A percentile compares a stretch with the other conserved stretches of the same genome.
Conservation (phyloP, 495 filamentous ascomycete genomes). For the Aspergillus baeticus region DNA sequence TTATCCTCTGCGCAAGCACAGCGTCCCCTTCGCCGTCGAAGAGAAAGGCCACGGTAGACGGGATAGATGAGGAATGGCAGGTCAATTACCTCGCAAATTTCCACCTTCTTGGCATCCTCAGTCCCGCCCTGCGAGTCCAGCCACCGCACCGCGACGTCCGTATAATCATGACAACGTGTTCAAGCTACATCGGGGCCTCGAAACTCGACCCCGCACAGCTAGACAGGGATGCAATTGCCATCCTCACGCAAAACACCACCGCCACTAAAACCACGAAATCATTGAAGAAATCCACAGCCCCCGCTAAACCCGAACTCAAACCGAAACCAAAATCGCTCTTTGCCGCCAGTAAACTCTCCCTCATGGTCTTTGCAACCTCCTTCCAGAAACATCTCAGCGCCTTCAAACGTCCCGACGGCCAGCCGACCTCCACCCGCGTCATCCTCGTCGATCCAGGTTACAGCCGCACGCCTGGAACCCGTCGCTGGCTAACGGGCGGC, state of each 20-base stretch:
- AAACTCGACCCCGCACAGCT: constrained; percentile 54
- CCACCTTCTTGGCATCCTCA: constrained; percentile 86
- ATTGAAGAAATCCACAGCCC: background rate
- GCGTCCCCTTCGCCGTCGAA: constrained; percentile 58
- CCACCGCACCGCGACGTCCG: constrained; percentile 91
- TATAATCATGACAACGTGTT: constrained; percentile 82
- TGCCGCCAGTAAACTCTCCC: constrained; percentile 81
- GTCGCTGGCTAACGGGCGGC: constrained; percentile 81
- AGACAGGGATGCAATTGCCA: constrained; percentile 18
- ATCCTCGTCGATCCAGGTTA: constrained; percentile 84
- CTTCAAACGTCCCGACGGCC: constrained; percentile 77
- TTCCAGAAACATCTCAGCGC: constrained; percentile 86
- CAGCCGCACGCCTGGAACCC: constrained; percentile 79
- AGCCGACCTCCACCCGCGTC: constrained; percentile 76
- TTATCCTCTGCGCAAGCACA: constrained; percentile 81
- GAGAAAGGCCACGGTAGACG: constrained; percentile 63
- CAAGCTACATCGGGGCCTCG: constrained; percentile 70
- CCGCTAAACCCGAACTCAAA: background rate
- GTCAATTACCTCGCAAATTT: constrained; percentile 96
- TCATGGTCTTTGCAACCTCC: constrained; percentile 81
- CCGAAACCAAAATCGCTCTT: constrained; percentile 52
- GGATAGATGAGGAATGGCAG: constrained; percentile 85
- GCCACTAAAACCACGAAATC: constrained; percentile 1
- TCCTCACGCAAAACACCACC: background rate
- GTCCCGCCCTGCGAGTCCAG: constrained; percentile 82